phyloP scores from a whole-genome alignment of 2,329 filamentous ascomycete genomes.

The Cladophialophora psammophila region DNA sequence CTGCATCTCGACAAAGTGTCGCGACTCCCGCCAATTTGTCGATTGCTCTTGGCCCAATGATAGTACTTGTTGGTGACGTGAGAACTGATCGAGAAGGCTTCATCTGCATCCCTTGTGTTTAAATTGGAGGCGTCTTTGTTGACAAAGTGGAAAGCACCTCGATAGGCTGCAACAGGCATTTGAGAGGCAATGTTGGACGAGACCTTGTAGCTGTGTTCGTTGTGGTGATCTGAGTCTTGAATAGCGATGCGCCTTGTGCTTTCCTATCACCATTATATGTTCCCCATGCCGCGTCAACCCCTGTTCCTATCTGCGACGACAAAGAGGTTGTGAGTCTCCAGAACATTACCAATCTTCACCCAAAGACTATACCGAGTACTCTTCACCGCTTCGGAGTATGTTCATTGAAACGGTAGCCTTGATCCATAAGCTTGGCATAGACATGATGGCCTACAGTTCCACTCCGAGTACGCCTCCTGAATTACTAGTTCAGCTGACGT shows the following conservation, averaged over 20 bases:
- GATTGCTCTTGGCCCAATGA: slow-evolving; percentile 21
- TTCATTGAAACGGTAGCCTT: background rate
- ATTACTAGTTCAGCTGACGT: slow-evolving; percentile 6
- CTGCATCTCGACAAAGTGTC: background rate
- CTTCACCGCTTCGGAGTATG: slow-evolving; percentile 14
- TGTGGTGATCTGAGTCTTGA: background rate
- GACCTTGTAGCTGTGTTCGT: background rate
- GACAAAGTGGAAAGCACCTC: slow-evolving; percentile 29
- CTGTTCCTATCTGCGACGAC: background rate
- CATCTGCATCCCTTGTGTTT: slow-evolving; percentile 18
- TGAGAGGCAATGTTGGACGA: background rate
- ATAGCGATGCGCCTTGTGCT: background rate
- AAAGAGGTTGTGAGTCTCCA: background rate
- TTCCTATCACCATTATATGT: slow-evolving; percentile 10
- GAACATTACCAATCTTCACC: background rate
- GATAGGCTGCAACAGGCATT: slow-evolving; percentile 7
- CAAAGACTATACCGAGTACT: background rate
- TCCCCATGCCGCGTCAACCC: background rate
- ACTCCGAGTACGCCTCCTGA: background rate
- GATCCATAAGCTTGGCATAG: slow-evolving; percentile 5
- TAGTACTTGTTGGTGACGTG: slow-evolving; percentile 30
- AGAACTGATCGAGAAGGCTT: slow-evolving; percentile 29
- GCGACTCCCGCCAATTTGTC: background rate
- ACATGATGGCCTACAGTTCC: background rate
- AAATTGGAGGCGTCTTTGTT: slow-evolving; percentile 29